Percentiles rank a stretch among this genome's conserved stretches.
phyloP scores from a whole-genome alignment of 805 yeast species.

The Candida nonsorbophila region DNA sequence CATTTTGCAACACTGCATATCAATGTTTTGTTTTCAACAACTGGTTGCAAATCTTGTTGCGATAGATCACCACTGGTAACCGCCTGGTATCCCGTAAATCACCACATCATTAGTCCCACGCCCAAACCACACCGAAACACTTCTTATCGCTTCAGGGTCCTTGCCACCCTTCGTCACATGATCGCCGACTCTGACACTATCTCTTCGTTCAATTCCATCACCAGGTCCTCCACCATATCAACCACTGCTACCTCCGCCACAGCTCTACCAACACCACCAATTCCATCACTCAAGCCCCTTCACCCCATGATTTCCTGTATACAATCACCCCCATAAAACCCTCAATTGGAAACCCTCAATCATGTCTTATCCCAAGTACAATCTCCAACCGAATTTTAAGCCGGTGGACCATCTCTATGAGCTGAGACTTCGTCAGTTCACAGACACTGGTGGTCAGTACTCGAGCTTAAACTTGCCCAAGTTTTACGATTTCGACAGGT shows the following conservation, averaged over 20 bases:
- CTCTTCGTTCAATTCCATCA: not conserved
- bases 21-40: no score
- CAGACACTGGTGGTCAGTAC: slow-evolving; percentile 70
- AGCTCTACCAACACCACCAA: not conserved
- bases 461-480: slow-evolving; percentile 68
- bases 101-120: no score
- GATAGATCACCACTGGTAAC: no score
- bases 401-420: slow-evolving; percentile 73
- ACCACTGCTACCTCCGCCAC: not conserved
- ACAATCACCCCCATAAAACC: no score
- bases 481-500: slow-evolving; percentile 62
- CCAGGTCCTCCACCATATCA: not conserved
- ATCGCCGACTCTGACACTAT: not conserved
- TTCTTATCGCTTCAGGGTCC: no score
- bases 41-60: no score
- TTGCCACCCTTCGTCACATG: not conserved
- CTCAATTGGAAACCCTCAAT: slow-evolving; percentile 1
- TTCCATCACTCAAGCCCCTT: not conserved
- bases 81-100: no score
- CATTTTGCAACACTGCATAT: no score
- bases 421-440: slow-evolving; percentile 70
- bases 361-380: slow-evolving; percentile 15
- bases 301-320: not conserved
- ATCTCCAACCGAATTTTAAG: slow-evolving; percentile 59
- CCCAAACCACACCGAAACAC: no score